Base-by-base conservation (phyloP, 148 eudicot species). In the Vaccinium myrtillus region DNA sequence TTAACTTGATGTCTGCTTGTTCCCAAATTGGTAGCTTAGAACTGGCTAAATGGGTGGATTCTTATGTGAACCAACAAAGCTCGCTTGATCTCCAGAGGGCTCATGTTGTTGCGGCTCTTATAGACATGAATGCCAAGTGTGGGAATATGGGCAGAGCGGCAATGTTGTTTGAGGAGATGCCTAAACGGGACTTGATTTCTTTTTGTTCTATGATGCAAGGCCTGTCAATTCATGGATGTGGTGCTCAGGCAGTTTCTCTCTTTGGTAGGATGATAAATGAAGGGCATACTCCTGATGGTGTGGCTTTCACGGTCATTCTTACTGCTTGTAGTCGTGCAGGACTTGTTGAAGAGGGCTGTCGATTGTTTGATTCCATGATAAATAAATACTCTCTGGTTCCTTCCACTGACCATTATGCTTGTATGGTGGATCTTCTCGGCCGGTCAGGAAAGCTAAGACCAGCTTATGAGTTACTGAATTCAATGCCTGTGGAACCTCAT, bases 191-290 rank as follows among this genome's bases (percentile, higher is more conserved):
- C 85, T 54, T 94, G 58, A 78, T 94, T 65, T 90, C 94, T 10
- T 94, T 91, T 79, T 92, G 96, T 83, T 92, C 96, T 2, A 92
- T 94, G 96, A 93, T 93, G 69, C 94, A 93, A 63, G 98, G 94
- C 36, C 81, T 84, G 65, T 87, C 91, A 48, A 85, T 90, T 86
- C 95, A 94, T 58, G 96, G 96, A 75, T 88, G 70, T 76, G 95
- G 92, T 48, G 50, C 19, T 7, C 83, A 89, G 49, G 98, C 96
- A 25, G 92, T 94, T 82, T 49, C 73, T 13, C 82, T 94, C 70
- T 94, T 94, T 78, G 76, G 79, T 30, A 84, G 87, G 73, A 94
- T 94, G 98, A 84, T 94, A 85, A 82, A 87, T 30, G 92, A 91
- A 85, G 95, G 94, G 73, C 46, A 92, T 36, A 78, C 39, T 21